A percentile compares a stretch with the other conserved stretches of the same genome.
These are phyloP conservation scores for Trichothecium roseum DNA, from an alignment of 2,329 filamentous ascomycete genomes.

Conservation along the genomic window DNA sequence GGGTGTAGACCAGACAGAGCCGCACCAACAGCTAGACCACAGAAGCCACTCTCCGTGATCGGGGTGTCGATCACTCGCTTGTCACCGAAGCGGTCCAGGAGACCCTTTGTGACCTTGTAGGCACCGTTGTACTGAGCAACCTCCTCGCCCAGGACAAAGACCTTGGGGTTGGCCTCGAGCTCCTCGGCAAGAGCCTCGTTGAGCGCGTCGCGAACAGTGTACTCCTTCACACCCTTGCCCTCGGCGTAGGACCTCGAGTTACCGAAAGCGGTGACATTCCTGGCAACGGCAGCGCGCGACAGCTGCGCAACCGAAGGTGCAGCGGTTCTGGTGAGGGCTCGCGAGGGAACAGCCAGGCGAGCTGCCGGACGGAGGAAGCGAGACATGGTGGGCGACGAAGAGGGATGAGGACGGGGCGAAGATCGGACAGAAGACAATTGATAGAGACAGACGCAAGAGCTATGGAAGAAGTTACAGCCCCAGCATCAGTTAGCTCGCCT, in stretches of 20 bases:
- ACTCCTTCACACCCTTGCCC: constrained; percentile 64
- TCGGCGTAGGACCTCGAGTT: constrained; percentile 46
- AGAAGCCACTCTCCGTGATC: constrained; percentile 96
- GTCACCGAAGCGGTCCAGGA: constrained; percentile 93
- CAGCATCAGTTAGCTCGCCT: background rate
- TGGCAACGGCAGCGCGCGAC: constrained; percentile 24
- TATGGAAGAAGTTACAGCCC: background rate
- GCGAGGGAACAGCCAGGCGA: constrained; percentile 34
- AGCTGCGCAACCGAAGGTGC: constrained; percentile 24
- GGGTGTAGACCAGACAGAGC: constrained; percentile 91
- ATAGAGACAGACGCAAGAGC: background rate
- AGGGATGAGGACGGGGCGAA: constrained; percentile 1
- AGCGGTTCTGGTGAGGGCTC: constrained; percentile 21
- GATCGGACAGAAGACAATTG: background rate
- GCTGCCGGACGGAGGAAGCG: constrained; percentile 40
- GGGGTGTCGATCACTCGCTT: constrained; percentile 97
- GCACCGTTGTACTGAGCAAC: constrained; percentile 99
- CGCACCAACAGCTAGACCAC: constrained; percentile 86
- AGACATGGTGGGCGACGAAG: constrained; percentile 29
- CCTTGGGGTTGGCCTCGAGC: constrained; percentile 87
- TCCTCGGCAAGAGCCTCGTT: constrained; percentile 98
- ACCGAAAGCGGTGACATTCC: constrained; percentile 24
- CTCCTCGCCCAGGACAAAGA: constrained; percentile 94
- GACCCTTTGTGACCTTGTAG: constrained; percentile 98
- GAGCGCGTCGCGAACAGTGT: constrained; percentile 92